Conservation (phyloP, 2,329 filamentous ascomycete genomes). For the Ceratocystiopsis minuta region DNA sequence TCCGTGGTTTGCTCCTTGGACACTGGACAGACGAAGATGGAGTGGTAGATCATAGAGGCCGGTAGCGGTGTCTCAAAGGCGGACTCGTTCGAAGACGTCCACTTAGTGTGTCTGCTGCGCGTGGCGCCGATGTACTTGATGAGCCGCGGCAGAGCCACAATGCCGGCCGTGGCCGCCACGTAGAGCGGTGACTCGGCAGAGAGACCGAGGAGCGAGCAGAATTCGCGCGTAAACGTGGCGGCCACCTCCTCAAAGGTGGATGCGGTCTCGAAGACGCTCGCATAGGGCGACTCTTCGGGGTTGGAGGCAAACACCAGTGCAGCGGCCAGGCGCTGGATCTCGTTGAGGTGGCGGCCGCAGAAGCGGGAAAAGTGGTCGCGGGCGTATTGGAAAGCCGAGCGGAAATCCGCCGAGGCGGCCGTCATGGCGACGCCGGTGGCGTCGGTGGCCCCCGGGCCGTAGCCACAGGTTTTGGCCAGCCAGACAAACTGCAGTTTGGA, state of each 20-base stretch:
- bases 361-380: constrained; percentile 57
- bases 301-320: constrained; percentile 68
- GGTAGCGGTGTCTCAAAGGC: constrained; percentile 55
- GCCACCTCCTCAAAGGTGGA: constrained; percentile 62
- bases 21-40: constrained; percentile 94
- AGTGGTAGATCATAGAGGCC: constrained; percentile 58
- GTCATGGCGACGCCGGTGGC: constrained; percentile 22
- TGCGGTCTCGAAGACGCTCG: constrained; percentile 51
- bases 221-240: constrained; percentile 79
- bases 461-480: constrained; percentile 45
- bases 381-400: constrained; percentile 55
- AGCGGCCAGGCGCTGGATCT: constrained; percentile 66
- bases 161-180: constrained; percentile 77
- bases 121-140: constrained; percentile 80
- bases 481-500: constrained; percentile 79
- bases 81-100: constrained; percentile 81
- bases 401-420: constrained; percentile 2
- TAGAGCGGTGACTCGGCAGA: constrained; percentile 87
- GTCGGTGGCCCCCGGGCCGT: constrained; percentile 32
- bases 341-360: constrained; percentile 51
- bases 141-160: constrained; percentile 75
- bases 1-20: constrained; percentile 93
- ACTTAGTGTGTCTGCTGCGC: constrained; percentile 78
- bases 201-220: constrained; percentile 78
- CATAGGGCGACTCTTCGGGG: constrained; percentile 60